These are phyloP conservation scores for Nigrospora osmanthi DNA, from an alignment of 2,329 filamentous ascomycete species.

Conservation along the genomic window DNA sequence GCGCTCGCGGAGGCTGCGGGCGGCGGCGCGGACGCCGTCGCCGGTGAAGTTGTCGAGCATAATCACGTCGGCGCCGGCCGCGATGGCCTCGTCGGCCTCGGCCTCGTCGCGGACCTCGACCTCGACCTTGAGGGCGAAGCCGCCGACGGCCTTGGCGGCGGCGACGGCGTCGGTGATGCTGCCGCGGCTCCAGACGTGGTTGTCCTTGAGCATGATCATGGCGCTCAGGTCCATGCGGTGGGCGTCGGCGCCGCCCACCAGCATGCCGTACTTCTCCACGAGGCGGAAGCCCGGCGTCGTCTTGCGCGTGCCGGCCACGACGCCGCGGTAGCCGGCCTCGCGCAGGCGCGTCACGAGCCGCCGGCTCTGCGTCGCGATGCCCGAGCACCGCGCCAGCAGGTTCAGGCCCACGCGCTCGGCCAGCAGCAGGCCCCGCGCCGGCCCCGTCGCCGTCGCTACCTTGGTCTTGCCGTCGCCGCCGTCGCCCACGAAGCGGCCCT, in stretches of 20 bases:
- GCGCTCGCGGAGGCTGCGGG: conserved; percentile 66
- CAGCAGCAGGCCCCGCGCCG: conserved; percentile 72
- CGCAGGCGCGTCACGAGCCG: conserved; percentile 48
- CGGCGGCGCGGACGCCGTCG: conserved; percentile 67
- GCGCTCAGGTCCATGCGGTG: conserved; percentile 85
- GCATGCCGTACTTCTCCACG: conserved; percentile 97
- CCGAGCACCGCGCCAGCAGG: conserved; percentile 81
- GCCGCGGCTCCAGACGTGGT: conserved; percentile 88
- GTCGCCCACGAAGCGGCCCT: conserved; percentile 61
- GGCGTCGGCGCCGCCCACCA: conserved; percentile 84
- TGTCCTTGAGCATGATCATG: conserved; percentile 99
- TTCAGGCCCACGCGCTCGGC: conserved; percentile 92
- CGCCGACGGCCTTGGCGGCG: conserved; percentile 75
- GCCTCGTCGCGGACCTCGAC: conserved; percentile 86
- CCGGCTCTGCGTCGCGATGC: conserved; percentile 67
- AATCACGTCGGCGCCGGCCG: conserved; percentile 84
- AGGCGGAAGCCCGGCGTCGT: conserved; percentile 93
- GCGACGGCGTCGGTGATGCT: conserved; percentile 80
- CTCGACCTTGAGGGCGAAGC: conserved; percentile 90
- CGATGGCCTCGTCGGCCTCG: conserved; percentile 87
- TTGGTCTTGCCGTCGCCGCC: conserved; percentile 45
- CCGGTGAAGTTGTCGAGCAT: conserved; percentile 96
- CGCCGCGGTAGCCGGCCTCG: conserved; percentile 67
- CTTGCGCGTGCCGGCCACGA: conserved; percentile 90
- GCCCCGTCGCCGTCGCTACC: conserved; percentile 78